Evolutionary conservation across 352 stramenopile species (phyloP), one percentile per base, ranked within the genome.

Genomic region (Globisporangium spiculum): DNA sequence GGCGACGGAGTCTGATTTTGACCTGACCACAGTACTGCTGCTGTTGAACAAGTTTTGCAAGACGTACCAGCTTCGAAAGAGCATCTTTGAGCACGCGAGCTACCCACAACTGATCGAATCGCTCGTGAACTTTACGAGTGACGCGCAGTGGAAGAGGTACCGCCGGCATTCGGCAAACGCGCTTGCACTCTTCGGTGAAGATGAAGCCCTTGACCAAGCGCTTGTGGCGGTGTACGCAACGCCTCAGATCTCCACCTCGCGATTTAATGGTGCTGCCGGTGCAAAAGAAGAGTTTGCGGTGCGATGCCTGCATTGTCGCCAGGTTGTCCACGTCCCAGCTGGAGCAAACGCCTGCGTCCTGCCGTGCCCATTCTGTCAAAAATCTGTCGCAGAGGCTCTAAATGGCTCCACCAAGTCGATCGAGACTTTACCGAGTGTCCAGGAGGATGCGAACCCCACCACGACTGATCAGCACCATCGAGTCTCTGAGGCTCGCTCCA

Each of bases 271-370:
- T 16, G 34, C 12, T 38, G 12, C 7, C 4, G 34, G 36, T 16
- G n/a, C 58, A 18, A 36, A 46, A 14, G 71, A 61, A n/a, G 48
- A 24, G 27, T 84, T 69, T 30, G 60, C 75, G 0, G 74, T 85
- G 14, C 81, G 82, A 14, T 92, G 84, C 50, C 75, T 84, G 18
- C 78, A 89, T 64, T 92, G 84, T 67, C 78, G 74, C 0, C 74
- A 90, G 66, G 65, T 82, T 0, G 84, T 89, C 8, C 73, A 78
- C 50, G 68, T 88, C n/a, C 70, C 71, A 10, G 30, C 63, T 1
- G 67, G 73, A 18, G 63, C 66, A 16, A 83, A 77, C 54, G 68
- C 75, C 0, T 72, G 75, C 6, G 63, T 74, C 4, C 69, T 76
- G 7, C 65, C 68, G n/a, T 92, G 79, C 56, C 70, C 75, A 1